phyloP scores from a whole-genome alignment of 2,329 filamentous ascomycete genomes.

The Exophiala sp. region DNA sequence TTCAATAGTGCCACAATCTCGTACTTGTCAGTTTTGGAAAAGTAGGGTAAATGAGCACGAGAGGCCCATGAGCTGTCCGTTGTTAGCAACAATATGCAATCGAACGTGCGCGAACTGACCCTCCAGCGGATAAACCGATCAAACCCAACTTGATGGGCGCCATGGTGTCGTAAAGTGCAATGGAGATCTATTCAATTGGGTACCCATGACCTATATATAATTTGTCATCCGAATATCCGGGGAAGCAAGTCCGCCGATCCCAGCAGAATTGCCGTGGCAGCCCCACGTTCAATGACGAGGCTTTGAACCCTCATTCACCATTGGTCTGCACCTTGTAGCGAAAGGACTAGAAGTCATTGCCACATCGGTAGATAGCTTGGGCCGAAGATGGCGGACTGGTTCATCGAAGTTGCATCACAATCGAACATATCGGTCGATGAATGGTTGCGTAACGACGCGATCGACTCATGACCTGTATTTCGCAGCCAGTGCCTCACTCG shows the following conservation, averaged over 20 bases:
- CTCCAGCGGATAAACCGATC: constrained; percentile 13
- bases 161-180: background rate
- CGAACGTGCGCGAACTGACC: constrained; percentile 6
- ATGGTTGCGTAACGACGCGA: no score
- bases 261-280: no score
- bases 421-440: background rate
- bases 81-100: background rate
- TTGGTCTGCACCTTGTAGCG: no score
- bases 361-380: no score
- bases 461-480: background rate
- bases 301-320: no score
- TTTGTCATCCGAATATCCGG: no score
- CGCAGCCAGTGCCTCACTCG: constrained; percentile 14
- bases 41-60: constrained; percentile 6
- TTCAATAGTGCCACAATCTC: constrained; percentile 34
- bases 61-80: constrained; percentile 14
- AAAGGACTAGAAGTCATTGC: no score
- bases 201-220: no score
- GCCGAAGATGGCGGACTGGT: no score
- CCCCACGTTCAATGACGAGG: no score
- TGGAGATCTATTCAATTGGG: background rate
- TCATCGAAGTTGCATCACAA: no score
- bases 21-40: constrained; percentile 5
- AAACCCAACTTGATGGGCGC: constrained; percentile 13
- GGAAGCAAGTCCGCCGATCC: no score